Conservation (phyloP, 805 yeast species). For the Kazachstania viticola region DNA sequence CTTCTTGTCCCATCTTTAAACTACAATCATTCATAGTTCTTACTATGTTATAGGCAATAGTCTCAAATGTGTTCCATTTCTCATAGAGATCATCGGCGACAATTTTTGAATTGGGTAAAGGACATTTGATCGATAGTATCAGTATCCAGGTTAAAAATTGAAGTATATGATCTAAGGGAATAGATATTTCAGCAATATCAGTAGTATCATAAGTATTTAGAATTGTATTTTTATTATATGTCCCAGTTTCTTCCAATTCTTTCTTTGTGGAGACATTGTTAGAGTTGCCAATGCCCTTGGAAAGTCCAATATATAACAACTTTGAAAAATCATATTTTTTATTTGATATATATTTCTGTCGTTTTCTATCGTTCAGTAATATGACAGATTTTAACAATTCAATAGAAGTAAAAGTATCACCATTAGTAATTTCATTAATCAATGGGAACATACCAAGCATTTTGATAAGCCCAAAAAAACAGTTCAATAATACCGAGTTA, state of each 20-base stretch:
- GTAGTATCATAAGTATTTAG: slow-evolving; percentile 31
- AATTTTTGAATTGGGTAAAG: slow-evolving; percentile 25
- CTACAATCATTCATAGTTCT: slow-evolving; percentile 9
- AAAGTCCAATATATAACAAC: slow-evolving; percentile 28
- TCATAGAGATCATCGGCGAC: slow-evolving; percentile 10
- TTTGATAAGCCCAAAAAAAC: slow-evolving; percentile 32
- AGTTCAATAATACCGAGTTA: slow-evolving; percentile 19
- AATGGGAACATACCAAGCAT: slow-evolving; percentile 42
- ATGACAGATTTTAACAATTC: slow-evolving; percentile 35
- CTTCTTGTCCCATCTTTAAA: background rate
- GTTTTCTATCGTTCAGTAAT: slow-evolving; percentile 35
- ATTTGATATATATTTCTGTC: slow-evolving; percentile 25
- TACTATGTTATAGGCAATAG: slow-evolving; percentile 34
- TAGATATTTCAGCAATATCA: slow-evolving; percentile 26
- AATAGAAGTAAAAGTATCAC: slow-evolving; percentile 26
- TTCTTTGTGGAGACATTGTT: too few species aligned
- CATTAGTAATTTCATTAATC: slow-evolving; percentile 27
- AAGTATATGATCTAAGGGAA: slow-evolving; percentile 33
- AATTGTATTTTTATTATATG: background rate
- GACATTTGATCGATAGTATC: slow-evolving; percentile 30
- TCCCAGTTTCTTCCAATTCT: background rate
- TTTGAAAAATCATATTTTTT: slow-evolving; percentile 31
- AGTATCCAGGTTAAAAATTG: slow-evolving; percentile 40
- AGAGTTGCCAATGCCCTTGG: too few species aligned
- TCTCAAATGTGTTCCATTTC: slow-evolving; percentile 35